Percentiles rank a stretch among this genome's conserved stretches.
Evolutionary conservation across 1,284 basidiomycete genomes (phyloP).

Genomic region (Melampsora americana): DNA sequence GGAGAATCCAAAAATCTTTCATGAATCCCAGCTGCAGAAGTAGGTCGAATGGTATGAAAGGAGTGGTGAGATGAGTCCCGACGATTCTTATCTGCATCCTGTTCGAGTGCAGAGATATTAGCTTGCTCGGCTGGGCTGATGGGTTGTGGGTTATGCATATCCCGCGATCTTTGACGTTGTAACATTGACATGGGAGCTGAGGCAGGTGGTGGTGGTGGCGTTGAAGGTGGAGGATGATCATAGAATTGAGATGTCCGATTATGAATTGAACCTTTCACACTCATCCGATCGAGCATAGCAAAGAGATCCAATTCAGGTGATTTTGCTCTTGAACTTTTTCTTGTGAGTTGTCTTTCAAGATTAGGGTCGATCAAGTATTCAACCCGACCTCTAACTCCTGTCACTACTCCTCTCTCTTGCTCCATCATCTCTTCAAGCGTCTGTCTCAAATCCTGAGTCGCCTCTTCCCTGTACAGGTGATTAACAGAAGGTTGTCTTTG

Average conservation of each 20-base stretch:
- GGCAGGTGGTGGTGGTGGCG: neutral
- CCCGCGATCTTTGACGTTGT: constrained; percentile 4
- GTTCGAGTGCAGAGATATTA: constrained; percentile 22
- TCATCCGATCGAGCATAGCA: constrained; percentile 44
- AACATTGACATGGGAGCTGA: neutral
- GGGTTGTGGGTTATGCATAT: constrained; percentile 29
- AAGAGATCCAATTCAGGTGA: constrained; percentile 42
- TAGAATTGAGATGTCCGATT: constrained; percentile 37
- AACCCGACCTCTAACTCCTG: neutral
- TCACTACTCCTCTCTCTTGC: neutral
- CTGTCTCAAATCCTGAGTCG: neutral
- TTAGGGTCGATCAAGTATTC: constrained; percentile 32
- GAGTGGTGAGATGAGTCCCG: constrained; percentile 26
- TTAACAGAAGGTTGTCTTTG: neutral
- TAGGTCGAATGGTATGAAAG: constrained; percentile 41
- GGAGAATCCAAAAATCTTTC: constrained; percentile 22
- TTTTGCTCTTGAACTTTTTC: constrained; percentile 8
- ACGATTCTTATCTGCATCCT: neutral
- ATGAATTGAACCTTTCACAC: constrained; percentile 34
- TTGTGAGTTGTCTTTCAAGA: neutral
- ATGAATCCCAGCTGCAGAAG: constrained; percentile 38
- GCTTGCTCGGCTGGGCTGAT: constrained; percentile 7
- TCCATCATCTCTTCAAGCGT: neutral
- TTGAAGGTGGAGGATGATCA: constrained; percentile 8
- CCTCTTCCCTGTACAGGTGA: constrained; percentile 14